Evolutionary conservation across 345 rosid genomes (phyloP).

Genomic region (Salix koriyanagi): DNA sequence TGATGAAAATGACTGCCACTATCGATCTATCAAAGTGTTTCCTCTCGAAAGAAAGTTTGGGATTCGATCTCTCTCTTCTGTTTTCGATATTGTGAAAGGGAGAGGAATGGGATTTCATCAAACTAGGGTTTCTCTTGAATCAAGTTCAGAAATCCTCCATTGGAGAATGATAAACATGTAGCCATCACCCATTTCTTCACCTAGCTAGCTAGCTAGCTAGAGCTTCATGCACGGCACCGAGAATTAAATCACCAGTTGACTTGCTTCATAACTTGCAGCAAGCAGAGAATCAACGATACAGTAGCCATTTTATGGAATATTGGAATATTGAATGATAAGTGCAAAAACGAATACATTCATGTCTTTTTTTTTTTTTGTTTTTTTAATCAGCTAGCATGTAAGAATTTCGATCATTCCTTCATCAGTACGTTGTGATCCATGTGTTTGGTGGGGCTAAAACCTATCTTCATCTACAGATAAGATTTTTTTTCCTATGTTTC

Average conservation of each 20-base stretch:
- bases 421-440: background rate
- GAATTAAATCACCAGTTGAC: constrained; percentile 17
- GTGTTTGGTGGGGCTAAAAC: background rate
- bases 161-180: background rate
- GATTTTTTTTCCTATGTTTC: no score
- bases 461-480: background rate
- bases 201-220: background rate
- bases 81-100: background rate
- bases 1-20: constrained; percentile 14
- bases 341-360: background rate
- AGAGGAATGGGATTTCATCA: background rate
- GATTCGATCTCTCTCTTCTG: background rate
- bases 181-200: background rate
- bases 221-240: background rate
- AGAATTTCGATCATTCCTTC: background rate
- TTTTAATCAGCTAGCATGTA: background rate
- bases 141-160: background rate
- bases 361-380: background rate
- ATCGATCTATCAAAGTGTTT: background rate
- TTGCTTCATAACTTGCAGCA: background rate
- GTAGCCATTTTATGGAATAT: background rate
- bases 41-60: background rate
- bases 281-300: background rate
- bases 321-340: background rate
- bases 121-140: background rate